These are phyloP conservation scores for Metrosideros polymorpha DNA, from an alignment of 441 rosid species.

Conservation along the genomic window DNA sequence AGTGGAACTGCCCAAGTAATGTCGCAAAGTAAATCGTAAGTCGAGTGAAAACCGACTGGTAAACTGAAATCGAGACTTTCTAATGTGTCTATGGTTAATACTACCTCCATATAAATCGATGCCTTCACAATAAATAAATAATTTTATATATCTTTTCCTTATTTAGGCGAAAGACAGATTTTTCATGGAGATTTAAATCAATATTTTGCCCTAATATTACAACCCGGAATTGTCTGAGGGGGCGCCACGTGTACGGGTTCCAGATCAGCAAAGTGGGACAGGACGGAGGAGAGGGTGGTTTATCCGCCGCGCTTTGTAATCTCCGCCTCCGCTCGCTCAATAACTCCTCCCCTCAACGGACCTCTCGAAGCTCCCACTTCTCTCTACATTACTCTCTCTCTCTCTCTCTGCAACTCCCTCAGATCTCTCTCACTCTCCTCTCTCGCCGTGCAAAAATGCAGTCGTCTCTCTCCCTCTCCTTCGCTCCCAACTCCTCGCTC, in stretches of 20 bases:
- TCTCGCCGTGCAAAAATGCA: slow-evolving; percentile 34
- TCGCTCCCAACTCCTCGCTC: slow-evolving; percentile 25
- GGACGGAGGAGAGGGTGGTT: slow-evolving; percentile 6
- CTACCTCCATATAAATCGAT: neutral
- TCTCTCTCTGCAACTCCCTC: neutral
- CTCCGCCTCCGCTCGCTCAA: slow-evolving; percentile 38
- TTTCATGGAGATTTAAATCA: neutral
- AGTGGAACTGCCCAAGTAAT: neutral
- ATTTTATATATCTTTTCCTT: neutral
- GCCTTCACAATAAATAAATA: neutral
- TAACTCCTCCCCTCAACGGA: slow-evolving; percentile 10
- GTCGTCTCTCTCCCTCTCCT: slow-evolving; percentile 36
- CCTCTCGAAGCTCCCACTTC: neutral
- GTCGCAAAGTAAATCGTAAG: neutral
- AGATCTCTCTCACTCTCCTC: slow-evolving; percentile 8
- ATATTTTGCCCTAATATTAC: no score
- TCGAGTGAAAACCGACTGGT: neutral
- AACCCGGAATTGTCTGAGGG: no score
- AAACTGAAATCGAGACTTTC: neutral
- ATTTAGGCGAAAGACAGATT: rapidly evolving
- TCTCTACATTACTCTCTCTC: neutral
- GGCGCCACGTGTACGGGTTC: neutral
- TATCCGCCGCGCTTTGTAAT: slow-evolving; percentile 30
- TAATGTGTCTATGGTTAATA: no score
- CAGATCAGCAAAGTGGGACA: neutral